Evolutionary conservation across 495 filamentous ascomycete genomes (phyloP).

Genomic region (Annulohypoxylon nitens): DNA sequence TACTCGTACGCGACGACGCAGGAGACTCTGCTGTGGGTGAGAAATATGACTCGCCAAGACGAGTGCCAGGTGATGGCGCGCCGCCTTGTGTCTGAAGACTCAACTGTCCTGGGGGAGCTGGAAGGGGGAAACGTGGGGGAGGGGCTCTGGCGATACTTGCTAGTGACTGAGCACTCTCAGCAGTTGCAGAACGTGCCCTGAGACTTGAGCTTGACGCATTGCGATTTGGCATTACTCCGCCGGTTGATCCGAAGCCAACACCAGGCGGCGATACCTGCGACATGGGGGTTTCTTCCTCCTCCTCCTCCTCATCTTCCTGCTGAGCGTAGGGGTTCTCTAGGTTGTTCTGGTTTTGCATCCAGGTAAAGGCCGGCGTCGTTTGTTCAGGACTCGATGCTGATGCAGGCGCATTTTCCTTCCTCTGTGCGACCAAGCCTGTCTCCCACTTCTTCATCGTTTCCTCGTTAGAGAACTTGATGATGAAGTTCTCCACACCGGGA

Average conservation of each 20-base stretch:
- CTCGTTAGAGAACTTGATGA: constrained; percentile 91
- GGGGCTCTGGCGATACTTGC: constrained; percentile 64
- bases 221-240: constrained; percentile 67
- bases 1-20: constrained; percentile 82
- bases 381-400: constrained; percentile 54
- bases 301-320: constrained; percentile 84
- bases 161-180: constrained; percentile 71
- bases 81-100: constrained; percentile 79
- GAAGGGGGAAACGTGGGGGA: constrained; percentile 76
- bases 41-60: constrained; percentile 82
- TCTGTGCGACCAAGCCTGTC: constrained; percentile 69
- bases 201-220: constrained; percentile 86
- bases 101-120: constrained; percentile 68
- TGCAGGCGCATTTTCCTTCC: constrained; percentile 63
- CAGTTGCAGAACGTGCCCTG: constrained; percentile 82
- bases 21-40: constrained; percentile 89
- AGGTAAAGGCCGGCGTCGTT: constrained; percentile 74
- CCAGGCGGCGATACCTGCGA: constrained; percentile 52
- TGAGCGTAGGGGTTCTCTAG: constrained; percentile 84
- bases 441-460: constrained; percentile 94
- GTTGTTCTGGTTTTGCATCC: constrained; percentile 72
- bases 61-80: constrained; percentile 63
- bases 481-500: constrained; percentile 94
- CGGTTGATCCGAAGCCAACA: constrained; percentile 57
- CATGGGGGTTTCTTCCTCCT: constrained; percentile 60